Evolutionary conservation across 345 rosid species (phyloP).

Genomic region (Excoecaria agallocha): DNA sequence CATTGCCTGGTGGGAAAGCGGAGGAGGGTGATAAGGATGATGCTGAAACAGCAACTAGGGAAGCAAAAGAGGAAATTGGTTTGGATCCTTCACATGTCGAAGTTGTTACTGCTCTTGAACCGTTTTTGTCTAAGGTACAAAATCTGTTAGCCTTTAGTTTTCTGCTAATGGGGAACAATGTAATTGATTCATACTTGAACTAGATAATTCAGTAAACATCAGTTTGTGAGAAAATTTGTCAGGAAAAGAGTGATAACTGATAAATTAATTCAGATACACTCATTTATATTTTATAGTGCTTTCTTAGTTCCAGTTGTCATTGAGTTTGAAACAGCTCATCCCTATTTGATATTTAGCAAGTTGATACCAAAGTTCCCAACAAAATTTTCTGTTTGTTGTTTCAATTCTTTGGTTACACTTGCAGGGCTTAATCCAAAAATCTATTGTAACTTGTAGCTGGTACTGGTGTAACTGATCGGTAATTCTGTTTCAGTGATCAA

Average conservation of each 20-base stretch:
- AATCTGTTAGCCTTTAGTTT: conserved; percentile 1
- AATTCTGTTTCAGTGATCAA: background rate
- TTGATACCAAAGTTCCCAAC: background rate
- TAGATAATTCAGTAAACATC: background rate
- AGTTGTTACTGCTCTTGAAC: conserved; percentile 67
- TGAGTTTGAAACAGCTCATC: background rate
- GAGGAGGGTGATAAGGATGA: conserved; percentile 69
- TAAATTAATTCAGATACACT: background rate
- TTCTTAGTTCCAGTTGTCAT: background rate
- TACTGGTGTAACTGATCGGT: background rate
- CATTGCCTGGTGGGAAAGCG: conserved; percentile 77
- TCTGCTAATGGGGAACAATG: background rate
- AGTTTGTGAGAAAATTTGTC: background rate
- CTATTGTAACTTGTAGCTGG: background rate
- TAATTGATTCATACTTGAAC: background rate
- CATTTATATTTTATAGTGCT: background rate
- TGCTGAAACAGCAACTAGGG: conserved; percentile 64
- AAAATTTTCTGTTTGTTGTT: too few relatives aligned
- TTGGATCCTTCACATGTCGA: conserved; percentile 67
- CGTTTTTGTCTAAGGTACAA: conserved; percentile 87
- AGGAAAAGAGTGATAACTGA: background rate
- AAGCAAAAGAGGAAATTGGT: conserved; percentile 72
- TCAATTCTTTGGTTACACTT: background rate
- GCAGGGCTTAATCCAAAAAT: background rate
- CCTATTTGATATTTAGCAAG: background rate